These are phyloP conservation scores for Stemphylium beticola DNA, from an alignment of 2,329 filamentous ascomycete genomes.

Conservation along the genomic window DNA sequence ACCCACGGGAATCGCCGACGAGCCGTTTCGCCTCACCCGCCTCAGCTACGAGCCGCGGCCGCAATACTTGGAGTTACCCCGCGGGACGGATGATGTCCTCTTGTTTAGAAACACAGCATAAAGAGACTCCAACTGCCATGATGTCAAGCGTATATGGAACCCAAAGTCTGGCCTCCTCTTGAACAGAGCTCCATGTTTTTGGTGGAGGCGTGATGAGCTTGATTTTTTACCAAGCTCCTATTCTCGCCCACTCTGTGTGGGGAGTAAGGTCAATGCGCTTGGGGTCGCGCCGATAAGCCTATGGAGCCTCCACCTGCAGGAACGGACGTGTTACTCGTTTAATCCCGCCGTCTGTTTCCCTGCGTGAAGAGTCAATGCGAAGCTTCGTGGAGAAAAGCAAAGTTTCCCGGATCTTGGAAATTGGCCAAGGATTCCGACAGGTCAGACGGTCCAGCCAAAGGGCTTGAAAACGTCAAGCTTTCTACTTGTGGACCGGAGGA, in stretches of 20 bases:
- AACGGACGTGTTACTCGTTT: constrained; percentile 43
- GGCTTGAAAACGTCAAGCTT: constrained; percentile 75
- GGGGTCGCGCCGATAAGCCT: constrained; percentile 78
- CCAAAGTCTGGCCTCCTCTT: constrained; percentile 71
- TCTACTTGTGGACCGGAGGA: constrained; percentile 85
- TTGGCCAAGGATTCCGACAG: constrained; percentile 71
- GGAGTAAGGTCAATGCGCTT: constrained; percentile 72
- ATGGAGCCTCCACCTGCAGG: constrained; percentile 70
- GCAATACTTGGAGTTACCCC: constrained; percentile 63
- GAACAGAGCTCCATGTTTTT: constrained; percentile 78
- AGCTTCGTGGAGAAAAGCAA: constrained; percentile 69
- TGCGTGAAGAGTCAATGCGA: constrained; percentile 75
- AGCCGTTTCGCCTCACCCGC: constrained; percentile 71
- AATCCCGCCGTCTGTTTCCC: constrained; percentile 74
- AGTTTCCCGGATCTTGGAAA: constrained; percentile 76
- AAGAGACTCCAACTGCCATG: constrained; percentile 73
- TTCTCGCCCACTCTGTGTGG: constrained; percentile 72
- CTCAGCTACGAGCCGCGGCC: constrained; percentile 70
- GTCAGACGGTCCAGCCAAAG: constrained; percentile 74
- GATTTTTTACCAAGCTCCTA: constrained; percentile 65
- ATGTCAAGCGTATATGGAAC: constrained; percentile 77
- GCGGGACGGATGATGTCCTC: neutral
- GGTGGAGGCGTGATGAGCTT: constrained; percentile 70
- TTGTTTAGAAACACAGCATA: constrained; percentile 50
- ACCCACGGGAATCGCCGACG: constrained; percentile 64